Percentiles rank a stretch among this genome's conserved stretches.
phyloP scores from a whole-genome alignment of 2,329 filamentous ascomycete species.

The Cercospora zeae-maydis region DNA sequence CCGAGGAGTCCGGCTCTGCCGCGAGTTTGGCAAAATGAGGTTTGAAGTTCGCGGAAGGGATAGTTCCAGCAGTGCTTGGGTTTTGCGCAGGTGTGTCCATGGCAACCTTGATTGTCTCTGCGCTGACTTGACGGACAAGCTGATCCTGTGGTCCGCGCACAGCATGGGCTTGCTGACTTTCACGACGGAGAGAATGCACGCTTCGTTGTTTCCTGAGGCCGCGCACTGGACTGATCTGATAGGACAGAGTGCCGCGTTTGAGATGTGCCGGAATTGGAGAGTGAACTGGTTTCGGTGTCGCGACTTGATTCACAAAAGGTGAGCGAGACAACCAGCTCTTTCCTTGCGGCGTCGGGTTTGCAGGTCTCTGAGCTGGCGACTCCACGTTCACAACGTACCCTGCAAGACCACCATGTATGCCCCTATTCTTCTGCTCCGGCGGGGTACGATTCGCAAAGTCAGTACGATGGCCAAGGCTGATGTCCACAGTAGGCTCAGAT shows the following conservation, averaged over 20 bases:
- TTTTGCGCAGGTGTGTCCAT: constrained; percentile 22
- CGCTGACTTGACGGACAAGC: constrained; percentile 35
- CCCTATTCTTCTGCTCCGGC: constrained; percentile 22
- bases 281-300: constrained; percentile 27
- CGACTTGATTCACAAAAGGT: constrained; percentile 30
- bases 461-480: constrained; percentile 30
- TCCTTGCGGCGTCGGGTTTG: constrained; percentile 19
- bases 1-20: constrained; percentile 1
- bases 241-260: constrained; percentile 35
- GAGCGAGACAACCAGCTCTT: constrained; percentile 30
- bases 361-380: constrained; percentile 21
- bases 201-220: constrained; percentile 33
- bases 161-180: constrained; percentile 24
- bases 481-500: constrained; percentile 33
- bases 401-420: constrained; percentile 7
- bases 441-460: constrained; percentile 35
- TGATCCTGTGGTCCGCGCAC: constrained; percentile 12
- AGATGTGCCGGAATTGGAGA: constrained; percentile 32
- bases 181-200: constrained; percentile 33
- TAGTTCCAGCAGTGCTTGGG: constrained; percentile 9
- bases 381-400: constrained; percentile 25
- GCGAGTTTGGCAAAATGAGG: constrained; percentile 8
- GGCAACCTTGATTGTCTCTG: constrained; percentile 44
- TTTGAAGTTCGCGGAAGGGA: constrained; percentile 8
- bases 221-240: constrained; percentile 33